Percentiles rank a stretch among this genome's conserved stretches.
Evolutionary conservation across 495 filamentous ascomycete species (phyloP).

Genomic region (Penicillium cinerascens): DNA sequence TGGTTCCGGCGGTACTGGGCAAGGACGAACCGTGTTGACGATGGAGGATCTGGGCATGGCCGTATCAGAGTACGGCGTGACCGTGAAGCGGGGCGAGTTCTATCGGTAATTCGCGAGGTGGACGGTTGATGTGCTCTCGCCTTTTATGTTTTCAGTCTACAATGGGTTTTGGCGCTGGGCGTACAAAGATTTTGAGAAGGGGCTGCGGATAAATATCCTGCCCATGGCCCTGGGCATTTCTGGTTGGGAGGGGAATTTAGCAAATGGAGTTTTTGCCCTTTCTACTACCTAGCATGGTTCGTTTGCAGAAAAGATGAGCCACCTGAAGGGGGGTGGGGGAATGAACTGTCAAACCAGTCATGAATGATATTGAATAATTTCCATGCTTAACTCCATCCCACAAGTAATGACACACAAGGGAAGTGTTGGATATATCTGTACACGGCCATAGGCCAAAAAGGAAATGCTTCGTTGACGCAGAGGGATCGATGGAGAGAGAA

Average conservation of each 20-base stretch:
- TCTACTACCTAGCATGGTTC: background rate
- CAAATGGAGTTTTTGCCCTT: constrained; percentile 20
- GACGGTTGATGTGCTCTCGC: background rate
- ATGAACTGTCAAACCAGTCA: background rate
- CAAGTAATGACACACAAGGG: constrained; percentile 25
- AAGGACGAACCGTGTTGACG: constrained; percentile 90
- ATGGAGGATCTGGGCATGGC: constrained; percentile 99
- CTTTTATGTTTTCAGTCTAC: constrained; percentile 5
- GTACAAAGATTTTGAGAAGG: constrained; percentile 14
- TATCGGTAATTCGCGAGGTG: constrained; percentile 61
- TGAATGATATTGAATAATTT: constrained; percentile 17
- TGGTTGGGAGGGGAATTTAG: constrained; percentile 14
- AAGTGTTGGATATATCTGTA: constrained; percentile 30
- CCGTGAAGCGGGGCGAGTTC: constrained; percentile 94
- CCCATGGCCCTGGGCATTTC: constrained; percentile 7
- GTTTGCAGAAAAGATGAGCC: no score
- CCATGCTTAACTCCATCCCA: constrained; percentile 28
- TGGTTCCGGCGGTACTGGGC: constrained; percentile 76
- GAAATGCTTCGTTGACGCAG: background rate
- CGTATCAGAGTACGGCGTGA: constrained; percentile 94
- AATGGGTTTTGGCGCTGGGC: constrained; percentile 21
- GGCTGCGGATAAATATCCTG: constrained; percentile 20
- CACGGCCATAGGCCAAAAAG: constrained; percentile 20
- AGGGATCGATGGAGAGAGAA: background rate
- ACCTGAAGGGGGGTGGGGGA: background rate